phyloP scores from a whole-genome alignment of 176 grass and related monocot species.

The Carex littledalei region DNA sequence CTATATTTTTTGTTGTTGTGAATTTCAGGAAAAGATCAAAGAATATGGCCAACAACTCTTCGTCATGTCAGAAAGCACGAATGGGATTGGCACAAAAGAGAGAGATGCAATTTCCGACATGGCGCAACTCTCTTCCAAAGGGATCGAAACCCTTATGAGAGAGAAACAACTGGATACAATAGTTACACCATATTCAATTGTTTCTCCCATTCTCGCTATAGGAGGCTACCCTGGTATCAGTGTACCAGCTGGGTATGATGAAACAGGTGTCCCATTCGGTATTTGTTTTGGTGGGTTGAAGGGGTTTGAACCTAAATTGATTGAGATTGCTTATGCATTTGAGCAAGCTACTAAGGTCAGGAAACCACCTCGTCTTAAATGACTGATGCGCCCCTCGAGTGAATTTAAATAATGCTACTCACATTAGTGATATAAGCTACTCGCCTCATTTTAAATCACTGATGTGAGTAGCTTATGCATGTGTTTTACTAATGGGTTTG shows the following conservation, averaged over 20 bases:
- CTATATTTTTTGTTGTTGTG: background rate
- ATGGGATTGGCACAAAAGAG: slow-evolving; percentile 19
- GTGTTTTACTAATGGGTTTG: too few relatives aligned
- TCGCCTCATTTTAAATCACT: too few relatives aligned
- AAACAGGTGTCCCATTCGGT: slow-evolving; percentile 39
- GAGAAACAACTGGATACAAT: slow-evolving; percentile 42
- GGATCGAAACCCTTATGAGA: slow-evolving; percentile 36
- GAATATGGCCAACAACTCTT: slow-evolving; percentile 41
- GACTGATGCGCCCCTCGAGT: background rate
- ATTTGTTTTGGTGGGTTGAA: slow-evolving; percentile 53
- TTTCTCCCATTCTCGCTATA: slow-evolving; percentile 21
- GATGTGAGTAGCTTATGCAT: too few relatives aligned
- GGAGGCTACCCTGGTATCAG: slow-evolving; percentile 54
- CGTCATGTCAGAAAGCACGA: slow-evolving; percentile 33
- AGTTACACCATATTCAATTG: background rate
- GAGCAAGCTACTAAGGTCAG: slow-evolving; percentile 48
- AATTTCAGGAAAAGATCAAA: slow-evolving; percentile 44
- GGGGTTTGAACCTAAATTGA: slow-evolving; percentile 48
- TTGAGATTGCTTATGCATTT: slow-evolving; percentile 53
- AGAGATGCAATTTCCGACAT: slow-evolving; percentile 30
- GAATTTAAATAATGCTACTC: too few relatives aligned
- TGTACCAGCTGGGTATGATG: slow-evolving; percentile 45
- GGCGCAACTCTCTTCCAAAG: slow-evolving; percentile 30
- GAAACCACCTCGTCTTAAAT: slow-evolving; percentile 31
- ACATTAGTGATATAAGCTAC: too few relatives aligned